phyloP scores from a whole-genome alignment of 1,139 yeast species.

The Arxiozyma bovina region DNA sequence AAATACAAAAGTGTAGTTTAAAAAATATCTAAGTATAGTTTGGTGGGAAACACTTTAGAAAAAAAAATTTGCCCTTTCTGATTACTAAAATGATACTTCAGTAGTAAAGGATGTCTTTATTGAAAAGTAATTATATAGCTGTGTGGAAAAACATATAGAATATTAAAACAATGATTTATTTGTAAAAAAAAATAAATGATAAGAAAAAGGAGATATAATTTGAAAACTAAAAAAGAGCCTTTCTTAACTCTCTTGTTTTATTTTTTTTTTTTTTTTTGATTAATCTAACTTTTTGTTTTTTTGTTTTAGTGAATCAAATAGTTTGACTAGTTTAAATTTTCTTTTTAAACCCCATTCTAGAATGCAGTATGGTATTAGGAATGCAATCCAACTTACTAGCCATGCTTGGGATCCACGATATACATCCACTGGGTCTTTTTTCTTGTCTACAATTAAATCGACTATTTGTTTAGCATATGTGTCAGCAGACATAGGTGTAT shows the following conservation, averaged over 20 bases:
- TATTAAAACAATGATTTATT: too few relatives aligned
- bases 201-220: not conserved
- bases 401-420: conserved; percentile 50
- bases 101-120: not conserved
- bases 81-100: not conserved
- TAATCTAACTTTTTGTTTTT: not conserved
- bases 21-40: too few relatives aligned
- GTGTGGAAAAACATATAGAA: not conserved
- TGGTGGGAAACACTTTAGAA: too few relatives aligned
- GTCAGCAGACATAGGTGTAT: conserved; percentile 51
- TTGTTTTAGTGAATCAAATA: conserved; percentile 18
- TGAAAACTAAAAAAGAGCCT: not conserved
- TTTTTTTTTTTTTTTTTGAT: not conserved
- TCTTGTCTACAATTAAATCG: conserved; percentile 36
- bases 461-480: conserved; percentile 49
- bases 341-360: conserved; percentile 39
- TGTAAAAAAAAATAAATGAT: too few relatives aligned
- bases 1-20: not conserved
- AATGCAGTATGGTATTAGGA: conserved; percentile 40
- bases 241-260: not conserved
- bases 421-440: conserved; percentile 36
- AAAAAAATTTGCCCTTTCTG: too few relatives aligned
- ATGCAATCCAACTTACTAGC: conserved; percentile 33
- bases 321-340: conserved; percentile 41
- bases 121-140: not conserved